Percentiles rank a stretch among this genome's conserved stretches.
phyloP scores from a whole-genome alignment of 257 asterid genomes.

The Solanum chilense region DNA sequence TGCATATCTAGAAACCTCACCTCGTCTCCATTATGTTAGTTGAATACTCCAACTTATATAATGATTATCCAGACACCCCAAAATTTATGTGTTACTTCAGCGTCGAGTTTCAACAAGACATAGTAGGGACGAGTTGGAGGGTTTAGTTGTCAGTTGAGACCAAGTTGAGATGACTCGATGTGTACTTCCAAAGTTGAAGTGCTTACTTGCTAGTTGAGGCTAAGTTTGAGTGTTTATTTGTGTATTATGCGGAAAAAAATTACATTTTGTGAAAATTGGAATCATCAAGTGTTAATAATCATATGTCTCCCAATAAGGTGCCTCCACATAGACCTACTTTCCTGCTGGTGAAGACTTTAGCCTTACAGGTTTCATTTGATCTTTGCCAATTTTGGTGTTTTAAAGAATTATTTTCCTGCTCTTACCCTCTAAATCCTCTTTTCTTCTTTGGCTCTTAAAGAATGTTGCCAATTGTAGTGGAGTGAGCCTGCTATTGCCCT shows the following conservation, averaged over 20 bases:
- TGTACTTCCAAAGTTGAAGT: background rate
- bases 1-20: background rate
- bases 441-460: background rate
- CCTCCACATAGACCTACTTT: background rate
- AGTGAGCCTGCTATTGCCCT: background rate
- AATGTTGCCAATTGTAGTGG: background rate
- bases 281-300: background rate
- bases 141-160: background rate
- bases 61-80: background rate
- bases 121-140: background rate
- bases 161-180: background rate
- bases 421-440: background rate
- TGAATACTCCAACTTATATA: background rate
- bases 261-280: background rate
- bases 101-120: background rate
- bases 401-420: background rate
- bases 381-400: background rate
- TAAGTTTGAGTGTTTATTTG: background rate
- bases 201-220: background rate
- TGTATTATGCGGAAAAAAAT: background rate
- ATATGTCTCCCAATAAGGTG: background rate
- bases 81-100: background rate
- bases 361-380: background rate
- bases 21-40: background rate
- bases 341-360: background rate